Base-by-base conservation (phyloP, 2,329 filamentous ascomycete species). In the Fusarium proliferatum region DNA sequence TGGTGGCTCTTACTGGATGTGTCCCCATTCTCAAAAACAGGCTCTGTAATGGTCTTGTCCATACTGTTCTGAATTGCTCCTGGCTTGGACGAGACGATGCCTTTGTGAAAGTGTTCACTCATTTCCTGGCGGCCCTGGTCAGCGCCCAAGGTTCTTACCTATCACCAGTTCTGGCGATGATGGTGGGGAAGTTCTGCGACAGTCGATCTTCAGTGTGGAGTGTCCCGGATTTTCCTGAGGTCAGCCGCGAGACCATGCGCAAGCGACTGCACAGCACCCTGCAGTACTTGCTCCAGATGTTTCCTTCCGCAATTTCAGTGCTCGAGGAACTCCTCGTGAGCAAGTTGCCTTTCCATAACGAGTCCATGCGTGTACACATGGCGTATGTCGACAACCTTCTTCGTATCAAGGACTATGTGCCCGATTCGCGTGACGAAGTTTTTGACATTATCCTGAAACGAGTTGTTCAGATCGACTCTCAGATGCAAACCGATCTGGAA, bases 401-500 rank as follows among this genome's bases (percentile, higher is more conserved):
- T 33, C 89, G 88, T 66, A 85, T 98, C 39, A 91, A 93, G 60
- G 87, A 90, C 55, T 97, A 97, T 79, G 90, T 93, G 3, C 92
- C 94, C 0, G 91, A 93, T 67, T 84, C 98, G 41, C 92, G 92
- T 69, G 90, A 92, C 12, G 93, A 97, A 69, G 91, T 98, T 30
- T 88, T 97, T 72, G 91, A 94, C 63, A 85, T 97, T 17, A 92
- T 98, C 53, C 92, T 95, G 46, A 93, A 96, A 76, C 92, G 94
- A 71, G 87, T 98, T 12, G 94, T 98, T 78, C 96, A 96, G 82
- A 94, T 98, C 66, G 96, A 99, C 80, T 94, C 97, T 2, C 94
- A 98, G 80, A 96, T 98, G 82, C 96, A 98, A 82, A 89, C 95
- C 56, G 95, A 98, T 78, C 86, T 98, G 78, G 95, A 98, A 71